Conservation (phyloP, 2,329 filamentous ascomycete species). For the Colletotrichum karsti region DNA sequence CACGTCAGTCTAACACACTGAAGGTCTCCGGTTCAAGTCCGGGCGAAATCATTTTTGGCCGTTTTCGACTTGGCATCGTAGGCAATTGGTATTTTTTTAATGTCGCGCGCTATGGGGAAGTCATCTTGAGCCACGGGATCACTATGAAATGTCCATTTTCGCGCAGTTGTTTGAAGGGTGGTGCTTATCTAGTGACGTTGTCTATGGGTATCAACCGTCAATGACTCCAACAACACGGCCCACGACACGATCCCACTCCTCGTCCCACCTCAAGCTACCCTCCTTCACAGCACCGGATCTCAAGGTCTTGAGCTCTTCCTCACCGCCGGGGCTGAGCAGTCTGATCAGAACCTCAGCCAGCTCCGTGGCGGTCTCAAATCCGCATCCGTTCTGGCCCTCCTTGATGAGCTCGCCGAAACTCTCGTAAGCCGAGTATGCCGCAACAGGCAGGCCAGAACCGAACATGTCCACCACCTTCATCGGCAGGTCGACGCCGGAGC, state of each 20-base stretch:
- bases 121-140: no score
- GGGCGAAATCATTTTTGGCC: conserved; percentile 27
- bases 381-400: conserved; percentile 85
- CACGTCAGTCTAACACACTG: conserved; percentile 56
- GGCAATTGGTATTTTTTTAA: neutral
- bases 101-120: no score
- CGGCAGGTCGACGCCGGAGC: conserved; percentile 92
- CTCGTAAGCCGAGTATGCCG: conserved; percentile 85
- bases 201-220: conserved; percentile 25
- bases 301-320: conserved; percentile 65
- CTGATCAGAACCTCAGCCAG: conserved; percentile 70
- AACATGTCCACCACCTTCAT: conserved; percentile 99
- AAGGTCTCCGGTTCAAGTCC: conserved; percentile 35
- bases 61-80: neutral
- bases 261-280: conserved; percentile 83
- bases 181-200: neutral
- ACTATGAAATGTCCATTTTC: no score
- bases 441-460: conserved; percentile 89
- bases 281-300: conserved; percentile 78
- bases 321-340: conserved; percentile 65
- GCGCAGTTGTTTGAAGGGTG: no score
- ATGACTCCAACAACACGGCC: conserved; percentile 72
- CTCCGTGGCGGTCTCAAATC: conserved; percentile 78
- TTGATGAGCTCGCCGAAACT: conserved; percentile 92
- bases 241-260: conserved; percentile 89